Percentiles rank a stretch among this genome's conserved stretches.
phyloP scores from a whole-genome alignment of 768 basidiomycete species.

The Dendrothele bispora region DNA sequence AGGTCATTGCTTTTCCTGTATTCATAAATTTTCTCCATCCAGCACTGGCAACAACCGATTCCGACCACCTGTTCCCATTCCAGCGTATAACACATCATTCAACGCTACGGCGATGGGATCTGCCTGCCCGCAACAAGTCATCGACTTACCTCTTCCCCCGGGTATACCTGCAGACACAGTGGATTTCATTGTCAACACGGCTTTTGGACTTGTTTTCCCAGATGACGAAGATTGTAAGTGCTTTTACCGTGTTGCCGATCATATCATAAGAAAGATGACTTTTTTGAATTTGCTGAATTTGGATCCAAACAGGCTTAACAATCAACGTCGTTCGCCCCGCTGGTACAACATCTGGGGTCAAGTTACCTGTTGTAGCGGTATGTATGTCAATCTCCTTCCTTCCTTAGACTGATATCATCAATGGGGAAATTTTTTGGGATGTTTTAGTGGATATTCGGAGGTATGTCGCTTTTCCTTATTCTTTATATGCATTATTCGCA shows the following conservation, averaged over 20 bases:
- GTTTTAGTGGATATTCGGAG: constrained; percentile 46
- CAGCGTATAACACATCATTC: constrained; percentile 32
- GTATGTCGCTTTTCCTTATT: constrained; percentile 12
- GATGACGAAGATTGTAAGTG: constrained; percentile 26
- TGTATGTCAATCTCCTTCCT: constrained; percentile 11
- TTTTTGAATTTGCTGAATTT: too few species aligned
- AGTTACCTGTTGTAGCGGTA: constrained; percentile 51
- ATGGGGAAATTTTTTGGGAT: too few species aligned
- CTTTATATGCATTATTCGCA: neutral
- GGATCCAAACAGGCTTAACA: constrained; percentile 35
- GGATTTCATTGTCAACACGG: constrained; percentile 3
- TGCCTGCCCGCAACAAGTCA: constrained; percentile 46
- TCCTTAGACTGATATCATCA: too few species aligned
- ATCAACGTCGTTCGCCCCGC: constrained; percentile 47
- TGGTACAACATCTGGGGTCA: constrained; percentile 29
- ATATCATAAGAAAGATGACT: too few species aligned
- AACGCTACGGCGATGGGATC: constrained; percentile 40
- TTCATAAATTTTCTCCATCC: neutral
- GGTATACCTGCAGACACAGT: neutral
- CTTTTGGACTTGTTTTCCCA: constrained; percentile 1
- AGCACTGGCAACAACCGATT: constrained; percentile 39
- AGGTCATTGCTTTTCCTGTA: neutral
- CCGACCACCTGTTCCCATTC: constrained; percentile 36
- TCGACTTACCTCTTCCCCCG: neutral
- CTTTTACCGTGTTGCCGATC: neutral